Percentiles rank a stretch among this genome's conserved stretches.
phyloP scores from a whole-genome alignment of 2,329 filamentous ascomycete species.

The Coniochaeta sp. region DNA sequence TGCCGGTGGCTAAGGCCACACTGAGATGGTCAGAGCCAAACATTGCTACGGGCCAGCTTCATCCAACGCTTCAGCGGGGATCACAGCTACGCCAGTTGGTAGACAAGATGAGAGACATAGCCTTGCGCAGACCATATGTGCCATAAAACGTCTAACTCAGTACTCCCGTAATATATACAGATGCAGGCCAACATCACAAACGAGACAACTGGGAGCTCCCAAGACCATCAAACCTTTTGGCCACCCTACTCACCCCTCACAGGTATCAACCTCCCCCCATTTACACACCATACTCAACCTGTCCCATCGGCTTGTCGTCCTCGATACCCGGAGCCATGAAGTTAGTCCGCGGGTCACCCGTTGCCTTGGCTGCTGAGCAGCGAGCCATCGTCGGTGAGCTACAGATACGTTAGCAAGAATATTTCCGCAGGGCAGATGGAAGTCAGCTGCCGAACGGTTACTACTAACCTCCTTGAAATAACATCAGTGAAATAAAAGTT shows the following conservation, averaged over 20 bases:
- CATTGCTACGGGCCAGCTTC: background rate
- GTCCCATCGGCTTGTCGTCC: constrained; percentile 54
- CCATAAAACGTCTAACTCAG: background rate
- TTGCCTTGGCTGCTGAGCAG: constrained; percentile 87
- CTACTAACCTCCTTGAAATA: constrained; percentile 82
- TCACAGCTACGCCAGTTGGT: background rate
- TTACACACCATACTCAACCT: constrained; percentile 51
- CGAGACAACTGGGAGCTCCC: constrained; percentile 15
- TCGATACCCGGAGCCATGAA: constrained; percentile 67
- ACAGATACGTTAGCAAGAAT: background rate
- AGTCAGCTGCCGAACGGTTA: background rate
- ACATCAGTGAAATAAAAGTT: constrained; percentile 98
- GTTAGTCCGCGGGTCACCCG: constrained; percentile 69
- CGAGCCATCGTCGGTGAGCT: constrained; percentile 98
- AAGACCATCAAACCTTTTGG: constrained; percentile 24
- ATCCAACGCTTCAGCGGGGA: background rate
- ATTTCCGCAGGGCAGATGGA: background rate
- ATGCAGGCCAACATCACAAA: constrained; percentile 13
- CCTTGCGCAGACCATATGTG: background rate
- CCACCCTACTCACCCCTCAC: constrained; percentile 9
- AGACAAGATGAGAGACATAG: background rate
- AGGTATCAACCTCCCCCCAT: constrained; percentile 1
- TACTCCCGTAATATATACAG: constrained; percentile 17
- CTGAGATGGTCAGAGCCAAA: no score
- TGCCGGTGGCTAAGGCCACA: no score